Base-by-base conservation (phyloP, 148 eudicot species). In the Polygonum aviculare region DNA sequence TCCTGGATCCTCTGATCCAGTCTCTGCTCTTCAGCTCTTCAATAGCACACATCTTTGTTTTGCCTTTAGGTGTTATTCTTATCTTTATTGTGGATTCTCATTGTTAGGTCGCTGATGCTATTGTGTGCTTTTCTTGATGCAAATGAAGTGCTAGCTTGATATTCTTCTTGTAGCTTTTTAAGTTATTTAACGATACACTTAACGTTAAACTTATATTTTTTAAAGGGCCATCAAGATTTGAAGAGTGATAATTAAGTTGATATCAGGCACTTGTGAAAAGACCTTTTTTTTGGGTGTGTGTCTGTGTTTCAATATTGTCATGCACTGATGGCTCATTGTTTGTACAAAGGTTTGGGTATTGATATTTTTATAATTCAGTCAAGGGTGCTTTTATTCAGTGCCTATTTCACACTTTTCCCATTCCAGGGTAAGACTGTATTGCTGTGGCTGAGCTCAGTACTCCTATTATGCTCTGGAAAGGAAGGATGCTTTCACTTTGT, bases 401-500 rank as follows among this genome's bases (percentile, higher is more conserved):
- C 63, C 35, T 35, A 38, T 18, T 67, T 67, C 9, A 35, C 35
- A 31, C 44, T 45, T 67, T 67, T 67, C 3, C 21, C 60, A 82
- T 49, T 76, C 86, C 97, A 95, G 97, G 81, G 79, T 65, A 79
- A 88, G 78, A 87, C 84, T 74, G 74, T 85, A 72, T 83, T 93
- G 48, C 83, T 92, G 59, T 93, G 94, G 96, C 80, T 89, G 86
- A 87, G 90, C 84, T 81, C 86, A 77, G 85, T 96, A 60, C 87
- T 87, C 81, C 72, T 93, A 59, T 83, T 92, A 71, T 92, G 97
- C 85, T 88, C 93, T 69, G 87, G 88, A 74, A 87, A 85, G 78
- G 96, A 95, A 79, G 86, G 97, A 81, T 95, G 99, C 85, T 95
- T 90, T 82, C 92, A 90, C 75, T 95, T 88, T 78, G 96, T 92